Base-by-base conservation (phyloP, 768 basidiomycete genomes). In the Dendrothele bispora region DNA sequence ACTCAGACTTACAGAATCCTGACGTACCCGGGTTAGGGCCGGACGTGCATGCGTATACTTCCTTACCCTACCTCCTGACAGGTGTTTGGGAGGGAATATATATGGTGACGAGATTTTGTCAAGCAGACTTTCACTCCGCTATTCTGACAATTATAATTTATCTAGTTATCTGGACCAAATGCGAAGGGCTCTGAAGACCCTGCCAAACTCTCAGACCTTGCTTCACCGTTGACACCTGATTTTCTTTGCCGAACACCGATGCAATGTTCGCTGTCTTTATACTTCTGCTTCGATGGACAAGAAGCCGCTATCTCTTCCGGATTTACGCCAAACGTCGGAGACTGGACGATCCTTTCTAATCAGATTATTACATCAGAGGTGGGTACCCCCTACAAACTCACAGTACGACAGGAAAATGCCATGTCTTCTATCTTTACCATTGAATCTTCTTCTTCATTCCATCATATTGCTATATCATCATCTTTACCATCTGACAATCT, bases 1-100 rank as follows among this genome's bases (percentile, higher is more conserved):
- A n/a, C 68, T 67, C 47, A 27, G 50, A 30, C 27, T 18, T 55
- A 42, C 35, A 49, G 10, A 39, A 49, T 32, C 53, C 49, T 21
- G 34, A 45, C 48, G 57, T 59, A 10, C 55, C 55, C 49, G 53
- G 35, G 28, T 30, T 57, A 51, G 60, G n/a, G n/a, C n/a, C n/a
- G n/a, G n/a, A n/a, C n/a, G n/a, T n/a, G n/a, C n/a, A 61, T 48
- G 55, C 52, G n/a, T 57, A 59, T 40, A 53, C 60, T 21, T 72
- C 70, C 54, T 56, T 65, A 55, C 72, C 74, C 30, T 79, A 78
- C 15, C 60, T 69, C 27, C 67, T 84, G 46, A 67, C 77, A 24
- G 83, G 81, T 3, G 57, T 76, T 49, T 85, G 83, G 83, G 75
- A 83, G 63, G 83, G 83, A 1, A 69, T 67, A 39, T 79, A 74